Percentiles rank a stretch among this genome's conserved stretches.
Evolutionary conservation across 176 grass and related monocot species (phyloP).

Genomic region (Oryza punctata): DNA sequence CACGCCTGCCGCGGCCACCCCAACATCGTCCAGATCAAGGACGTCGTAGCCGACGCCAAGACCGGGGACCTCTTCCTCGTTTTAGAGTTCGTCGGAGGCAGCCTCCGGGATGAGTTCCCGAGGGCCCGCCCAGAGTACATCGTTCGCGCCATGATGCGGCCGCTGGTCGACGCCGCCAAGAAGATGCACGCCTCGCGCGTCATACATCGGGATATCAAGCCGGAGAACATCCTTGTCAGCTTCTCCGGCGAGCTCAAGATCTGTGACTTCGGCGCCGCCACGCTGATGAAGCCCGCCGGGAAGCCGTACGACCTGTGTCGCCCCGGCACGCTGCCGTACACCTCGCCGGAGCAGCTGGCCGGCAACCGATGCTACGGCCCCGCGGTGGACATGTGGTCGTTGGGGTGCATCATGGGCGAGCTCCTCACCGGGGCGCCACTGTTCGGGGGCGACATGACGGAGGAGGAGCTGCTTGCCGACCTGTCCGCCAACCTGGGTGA

Average conservation of each 20-base stretch:
- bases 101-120: background rate
- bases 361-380: too few relatives aligned
- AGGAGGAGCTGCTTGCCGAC: too few relatives aligned
- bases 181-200: conserved; percentile 23
- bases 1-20: background rate
- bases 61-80: background rate
- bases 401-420: too few relatives aligned
- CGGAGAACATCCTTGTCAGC: conserved; percentile 41
- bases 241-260: conserved; percentile 12
- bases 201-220: conserved; percentile 52
- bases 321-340: too few relatives aligned
- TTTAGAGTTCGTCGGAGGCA: background rate
- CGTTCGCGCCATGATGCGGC: conserved; percentile 1
- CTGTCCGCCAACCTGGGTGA: too few relatives aligned
- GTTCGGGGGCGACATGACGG: too few relatives aligned
- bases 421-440: too few relatives aligned
- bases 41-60: background rate
- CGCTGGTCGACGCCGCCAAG: conserved; percentile 6
- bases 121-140: background rate
- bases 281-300: too few relatives aligned
- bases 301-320: too few relatives aligned
- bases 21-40: background rate
- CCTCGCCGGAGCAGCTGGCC: too few relatives aligned
- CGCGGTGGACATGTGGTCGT: too few relatives aligned
- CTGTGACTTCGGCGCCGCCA: conserved; percentile 29